phyloP scores from a whole-genome alignment of 352 stramenopile genomes.

The Phytopythium vexans region DNA sequence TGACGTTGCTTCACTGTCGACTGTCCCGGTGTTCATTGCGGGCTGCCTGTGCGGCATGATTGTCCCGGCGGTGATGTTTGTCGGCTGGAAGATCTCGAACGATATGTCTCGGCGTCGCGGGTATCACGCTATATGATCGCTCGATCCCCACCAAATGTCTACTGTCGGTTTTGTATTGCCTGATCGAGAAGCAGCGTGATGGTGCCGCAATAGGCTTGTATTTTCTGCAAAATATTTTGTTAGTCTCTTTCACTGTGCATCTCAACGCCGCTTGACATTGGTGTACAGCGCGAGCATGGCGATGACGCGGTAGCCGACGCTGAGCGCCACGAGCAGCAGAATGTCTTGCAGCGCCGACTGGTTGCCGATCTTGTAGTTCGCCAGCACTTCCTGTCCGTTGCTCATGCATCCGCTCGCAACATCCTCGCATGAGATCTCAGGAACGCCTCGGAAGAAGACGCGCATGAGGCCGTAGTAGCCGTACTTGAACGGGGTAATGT shows the following conservation, averaged over 20 bases:
- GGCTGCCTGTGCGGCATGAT: not conserved
- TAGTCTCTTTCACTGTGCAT: too few species aligned
- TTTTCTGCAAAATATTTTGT: too few species aligned
- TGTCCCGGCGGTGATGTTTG: not conserved
- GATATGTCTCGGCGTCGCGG: not conserved
- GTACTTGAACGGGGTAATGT: slow-evolving; percentile 51
- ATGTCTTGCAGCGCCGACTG: slow-evolving; percentile 19
- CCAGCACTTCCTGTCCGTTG: slow-evolving; percentile 23
- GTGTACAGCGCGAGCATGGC: slow-evolving; percentile 24
- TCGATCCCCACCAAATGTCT: not conserved
- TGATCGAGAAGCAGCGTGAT: too few species aligned
- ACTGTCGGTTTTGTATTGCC: too few species aligned
- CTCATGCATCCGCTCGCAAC: slow-evolving; percentile 16
- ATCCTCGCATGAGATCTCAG: slow-evolving; percentile 31
- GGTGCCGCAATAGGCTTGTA: too few species aligned
- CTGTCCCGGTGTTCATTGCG: not conserved
- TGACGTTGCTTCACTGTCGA: not conserved
- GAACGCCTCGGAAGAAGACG: slow-evolving; percentile 35
- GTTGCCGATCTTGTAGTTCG: slow-evolving; percentile 27
- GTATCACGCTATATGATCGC: not conserved
- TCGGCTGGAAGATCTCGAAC: not conserved
- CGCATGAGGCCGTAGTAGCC: slow-evolving; percentile 48
- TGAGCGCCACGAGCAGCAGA: slow-evolving; percentile 21
- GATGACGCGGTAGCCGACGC: slow-evolving; percentile 22
- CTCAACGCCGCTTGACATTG: slow-evolving; percentile 10